A percentile compares a stretch with the other conserved stretches of the same genome.
These are phyloP conservation scores for Sisymbrium irio DNA, from an alignment of 345 rosid genomes.

Conservation along the genomic window DNA sequence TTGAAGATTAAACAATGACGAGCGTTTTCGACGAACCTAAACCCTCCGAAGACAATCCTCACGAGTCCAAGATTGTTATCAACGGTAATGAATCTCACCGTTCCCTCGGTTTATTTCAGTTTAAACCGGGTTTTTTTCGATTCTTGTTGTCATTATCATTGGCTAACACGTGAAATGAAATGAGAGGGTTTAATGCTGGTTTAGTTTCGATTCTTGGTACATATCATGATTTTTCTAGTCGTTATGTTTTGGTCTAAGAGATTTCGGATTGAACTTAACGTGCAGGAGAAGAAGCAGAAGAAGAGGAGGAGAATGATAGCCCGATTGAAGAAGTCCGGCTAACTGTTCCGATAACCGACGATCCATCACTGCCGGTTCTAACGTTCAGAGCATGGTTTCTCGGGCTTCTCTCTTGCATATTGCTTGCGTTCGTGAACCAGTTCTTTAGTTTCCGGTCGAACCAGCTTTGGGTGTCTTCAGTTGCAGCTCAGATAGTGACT, in stretches of 20 bases:
- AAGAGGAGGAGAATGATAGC: constrained; percentile 39
- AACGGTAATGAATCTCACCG: constrained; percentile 6
- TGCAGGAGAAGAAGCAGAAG: constrained; percentile 29
- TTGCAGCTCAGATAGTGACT: constrained; percentile 47
- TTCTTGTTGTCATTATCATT: not conserved
- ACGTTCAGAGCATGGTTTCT: constrained; percentile 63
- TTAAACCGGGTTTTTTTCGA: not conserved
- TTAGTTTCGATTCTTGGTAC: no score
- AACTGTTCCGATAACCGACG: constrained; percentile 52
- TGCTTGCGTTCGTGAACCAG: constrained; percentile 54
- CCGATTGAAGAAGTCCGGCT: constrained; percentile 64
- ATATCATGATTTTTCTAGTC: not conserved
- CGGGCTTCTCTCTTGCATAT: constrained; percentile 40
- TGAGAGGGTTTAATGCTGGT: no score
- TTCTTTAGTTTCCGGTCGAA: constrained; percentile 50
- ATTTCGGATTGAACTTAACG: not conserved
- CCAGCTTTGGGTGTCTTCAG: constrained; percentile 36
- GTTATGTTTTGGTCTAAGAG: not conserved
- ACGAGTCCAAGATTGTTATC: constrained; percentile 31
- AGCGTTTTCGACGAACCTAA: constrained; percentile 23
- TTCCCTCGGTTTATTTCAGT: not conserved
- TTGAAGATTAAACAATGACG: constrained; percentile 28
- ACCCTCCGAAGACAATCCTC: constrained; percentile 15
- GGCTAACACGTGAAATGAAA: not conserved
- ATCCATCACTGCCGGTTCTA: constrained; percentile 43